Evolutionary conservation across 2,329 filamentous ascomycete genomes (phyloP), one percentile per base, ranked within the genome.

Genomic region (Alternaria conjuncta): DNA sequence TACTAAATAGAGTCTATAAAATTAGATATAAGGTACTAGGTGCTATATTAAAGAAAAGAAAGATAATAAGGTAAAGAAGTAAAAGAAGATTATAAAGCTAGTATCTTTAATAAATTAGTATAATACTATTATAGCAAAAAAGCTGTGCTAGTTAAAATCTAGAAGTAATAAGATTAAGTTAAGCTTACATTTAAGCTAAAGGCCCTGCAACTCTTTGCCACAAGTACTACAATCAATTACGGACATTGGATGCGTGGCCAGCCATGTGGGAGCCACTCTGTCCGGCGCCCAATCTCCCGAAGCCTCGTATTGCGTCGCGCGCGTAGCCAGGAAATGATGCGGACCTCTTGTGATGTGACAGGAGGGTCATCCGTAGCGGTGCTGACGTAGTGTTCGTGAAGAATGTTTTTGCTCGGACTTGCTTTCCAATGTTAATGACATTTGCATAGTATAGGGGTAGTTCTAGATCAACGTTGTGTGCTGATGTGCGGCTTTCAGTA

Each of bases 401-500:
- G 46, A 13, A n/a, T 46, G 10, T n/a, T 56, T 32, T 46, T 28
- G 54, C 44, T 23, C 18, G 10, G 44, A 26, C 54, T 25, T 28
- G 53, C 12, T 12, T 30, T 43, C 23, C 41, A 25, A 26, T 46
- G 28, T 36, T 8, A 25, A 53, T 53, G 12, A 41, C 21, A 32
- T 46, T 50, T 10, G 20, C 23, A 36, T 46, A 57, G 26, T 58
- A 47, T 50, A 28, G 30, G 43, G 23, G 26, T 36, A 44, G 26
- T 60, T 49, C 55, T 28, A 60, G 28, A 15, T 30, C 12, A 41
- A 13, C 53, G 55, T 55, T 44, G 46, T 56, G 15, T 30, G 30
- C 51, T 60, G 58, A 46, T 64, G 64, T 26, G 60, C 57, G 66
- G 56, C 41, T 60, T 26, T n/a, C 6, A 45, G 55, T 55, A 41